A percentile compares a stretch with the other conserved stretches of the same genome.
Evolutionary conservation across 2,329 filamentous ascomycete genomes (phyloP).

Genomic region (Phoma sp.): DNA sequence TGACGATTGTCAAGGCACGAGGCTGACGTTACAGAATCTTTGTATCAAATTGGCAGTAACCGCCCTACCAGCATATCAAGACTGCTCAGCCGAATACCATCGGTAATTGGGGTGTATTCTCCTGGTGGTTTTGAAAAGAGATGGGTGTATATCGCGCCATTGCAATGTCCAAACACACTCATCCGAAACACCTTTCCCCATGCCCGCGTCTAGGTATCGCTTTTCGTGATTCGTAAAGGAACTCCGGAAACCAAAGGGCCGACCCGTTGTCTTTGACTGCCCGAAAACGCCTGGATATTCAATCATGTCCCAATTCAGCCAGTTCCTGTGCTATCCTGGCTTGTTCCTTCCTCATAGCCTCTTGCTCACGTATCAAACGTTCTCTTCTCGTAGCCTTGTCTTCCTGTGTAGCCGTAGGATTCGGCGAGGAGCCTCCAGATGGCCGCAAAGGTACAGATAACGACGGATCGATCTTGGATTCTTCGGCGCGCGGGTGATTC

Average conservation of each 20-base stretch:
- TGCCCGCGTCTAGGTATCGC: constrained; percentile 5
- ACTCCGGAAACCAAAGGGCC: constrained; percentile 4
- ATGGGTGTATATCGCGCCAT: neutral
- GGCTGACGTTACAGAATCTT: constrained; percentile 7
- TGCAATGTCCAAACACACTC: neutral
- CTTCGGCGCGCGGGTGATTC: constrained; percentile 37
- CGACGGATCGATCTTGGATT: constrained; percentile 44
- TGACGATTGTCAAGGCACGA: neutral
- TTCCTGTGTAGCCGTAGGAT: constrained; percentile 29
- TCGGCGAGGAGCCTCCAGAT: constrained; percentile 31
- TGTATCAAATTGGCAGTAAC: neutral
- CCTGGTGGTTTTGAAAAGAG: neutral
- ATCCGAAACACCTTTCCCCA: neutral
- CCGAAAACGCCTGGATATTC: constrained; percentile 14
- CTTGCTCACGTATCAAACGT: constrained; percentile 39
- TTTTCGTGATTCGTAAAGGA: constrained; percentile 15
- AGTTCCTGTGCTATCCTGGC: constrained; percentile 41
- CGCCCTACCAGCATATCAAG: neutral
- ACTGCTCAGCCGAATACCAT: neutral
- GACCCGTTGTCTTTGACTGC: constrained; percentile 1
- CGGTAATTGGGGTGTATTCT: neutral
- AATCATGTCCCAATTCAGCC: constrained; percentile 41
- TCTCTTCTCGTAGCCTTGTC: constrained; percentile 41
- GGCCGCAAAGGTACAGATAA: constrained; percentile 32
- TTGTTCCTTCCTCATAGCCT: constrained; percentile 41